Evolutionary conservation across 768 basidiomycete species (phyloP).

Genomic region (Naganishia onofrii): DNA sequence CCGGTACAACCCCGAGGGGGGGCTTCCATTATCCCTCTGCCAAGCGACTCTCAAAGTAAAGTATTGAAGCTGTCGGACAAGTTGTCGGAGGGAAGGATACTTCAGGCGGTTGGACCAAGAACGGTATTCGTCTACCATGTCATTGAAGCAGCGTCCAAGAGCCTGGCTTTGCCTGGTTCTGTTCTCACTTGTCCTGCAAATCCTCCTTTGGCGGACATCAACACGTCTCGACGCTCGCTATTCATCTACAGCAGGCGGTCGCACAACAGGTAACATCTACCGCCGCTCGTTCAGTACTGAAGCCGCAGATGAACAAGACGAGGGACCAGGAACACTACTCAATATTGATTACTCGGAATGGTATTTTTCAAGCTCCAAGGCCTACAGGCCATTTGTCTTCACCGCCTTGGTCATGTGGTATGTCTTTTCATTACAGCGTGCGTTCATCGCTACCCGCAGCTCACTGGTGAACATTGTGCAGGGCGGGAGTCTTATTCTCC

Average conservation of each 20-base stretch:
- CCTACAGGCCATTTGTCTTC: constrained; percentile 8
- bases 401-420: constrained; percentile 16
- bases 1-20: neutral
- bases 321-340: constrained; percentile 18
- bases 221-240: constrained; percentile 7
- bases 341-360: constrained; percentile 13
- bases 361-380: constrained; percentile 20
- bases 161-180: constrained; percentile 13
- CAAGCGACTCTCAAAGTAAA: too few relatives aligned
- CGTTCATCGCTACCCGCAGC: neutral
- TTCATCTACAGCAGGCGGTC: too few relatives aligned
- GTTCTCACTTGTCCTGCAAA: constrained; percentile 15
- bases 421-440: neutral
- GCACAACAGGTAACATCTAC: neutral
- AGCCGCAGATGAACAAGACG: neutral
- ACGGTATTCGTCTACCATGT: too few relatives aligned
- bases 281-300: neutral
- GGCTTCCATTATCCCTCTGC: too few relatives aligned
- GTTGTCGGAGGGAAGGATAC: too few relatives aligned
- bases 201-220: constrained; percentile 15
- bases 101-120: too few relatives aligned
- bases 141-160: neutral
- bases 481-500: constrained; percentile 75
- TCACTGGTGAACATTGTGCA: neutral
- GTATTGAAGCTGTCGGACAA: too few relatives aligned